These are phyloP conservation scores for Aspergillus sp. DNA, from an alignment of 2,329 filamentous ascomycete species.

Conservation along the genomic window DNA sequence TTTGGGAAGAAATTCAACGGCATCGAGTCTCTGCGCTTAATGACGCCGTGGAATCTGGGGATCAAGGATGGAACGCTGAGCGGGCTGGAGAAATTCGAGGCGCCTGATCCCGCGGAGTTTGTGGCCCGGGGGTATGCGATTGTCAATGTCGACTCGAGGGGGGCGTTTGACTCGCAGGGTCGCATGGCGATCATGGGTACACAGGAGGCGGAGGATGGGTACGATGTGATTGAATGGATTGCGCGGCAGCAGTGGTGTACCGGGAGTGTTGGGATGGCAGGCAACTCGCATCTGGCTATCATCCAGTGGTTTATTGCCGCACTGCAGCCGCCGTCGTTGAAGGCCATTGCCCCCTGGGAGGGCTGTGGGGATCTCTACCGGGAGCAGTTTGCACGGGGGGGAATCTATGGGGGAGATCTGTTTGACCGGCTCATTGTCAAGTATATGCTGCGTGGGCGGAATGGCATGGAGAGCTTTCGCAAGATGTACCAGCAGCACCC, in stretches of 20 bases:
- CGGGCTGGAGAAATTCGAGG: slow-evolving; percentile 25
- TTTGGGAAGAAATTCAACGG: slow-evolving; percentile 29
- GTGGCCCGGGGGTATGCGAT: slow-evolving; percentile 29
- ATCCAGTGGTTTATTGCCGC: slow-evolving; percentile 47
- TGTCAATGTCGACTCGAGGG: slow-evolving; percentile 31
- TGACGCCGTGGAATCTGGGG: slow-evolving; percentile 17
- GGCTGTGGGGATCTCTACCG: slow-evolving; percentile 47
- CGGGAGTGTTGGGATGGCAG: slow-evolving; percentile 19
- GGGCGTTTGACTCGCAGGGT: slow-evolving; percentile 28
- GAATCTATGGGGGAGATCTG: slow-evolving; percentile 24
- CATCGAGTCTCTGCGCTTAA: slow-evolving; percentile 11
- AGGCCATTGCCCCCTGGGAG: slow-evolving; percentile 49
- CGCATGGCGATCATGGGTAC: slow-evolving; percentile 24
- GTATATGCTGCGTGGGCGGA: slow-evolving; percentile 34
- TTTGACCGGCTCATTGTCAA: slow-evolving; percentile 42
- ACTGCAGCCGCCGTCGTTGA: slow-evolving; percentile 41
- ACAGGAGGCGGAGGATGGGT: slow-evolving; percentile 27
- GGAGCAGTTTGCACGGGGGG: slow-evolving; percentile 48
- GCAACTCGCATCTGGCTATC: slow-evolving; percentile 37
- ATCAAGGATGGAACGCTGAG: slow-evolving; percentile 17
- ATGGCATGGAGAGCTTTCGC: slow-evolving; percentile 40
- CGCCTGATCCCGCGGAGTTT: slow-evolving; percentile 32
- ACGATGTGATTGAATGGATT: slow-evolving; percentile 25
- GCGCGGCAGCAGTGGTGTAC: slow-evolving; percentile 25
- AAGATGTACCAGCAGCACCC: slow-evolving; percentile 39